phyloP scores from a whole-genome alignment of 345 rosid species.

The Moricandia arvensis region DNA sequence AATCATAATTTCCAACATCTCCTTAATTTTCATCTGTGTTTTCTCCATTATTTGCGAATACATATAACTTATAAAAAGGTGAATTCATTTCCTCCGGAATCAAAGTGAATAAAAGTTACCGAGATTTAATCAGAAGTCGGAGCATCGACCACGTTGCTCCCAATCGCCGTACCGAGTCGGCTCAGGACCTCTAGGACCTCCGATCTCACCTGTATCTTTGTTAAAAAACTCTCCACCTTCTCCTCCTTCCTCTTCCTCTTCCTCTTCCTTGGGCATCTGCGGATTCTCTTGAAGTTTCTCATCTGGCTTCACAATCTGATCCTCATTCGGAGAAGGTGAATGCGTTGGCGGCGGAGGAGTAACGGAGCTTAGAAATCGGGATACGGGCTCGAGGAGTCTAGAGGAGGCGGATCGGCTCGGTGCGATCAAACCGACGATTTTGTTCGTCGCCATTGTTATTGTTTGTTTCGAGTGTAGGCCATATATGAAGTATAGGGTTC shows the following conservation, averaged over 20 bases:
- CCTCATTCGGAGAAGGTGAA: slow-evolving; percentile 15
- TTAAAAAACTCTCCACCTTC: slow-evolving; percentile 51
- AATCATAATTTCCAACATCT: background rate
- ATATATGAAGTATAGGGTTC: background rate
- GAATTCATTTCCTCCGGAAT: background rate
- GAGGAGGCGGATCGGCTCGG: slow-evolving; percentile 18
- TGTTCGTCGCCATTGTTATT: slow-evolving; percentile 31
- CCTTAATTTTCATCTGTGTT: background rate
- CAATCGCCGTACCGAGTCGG: slow-evolving; percentile 97
- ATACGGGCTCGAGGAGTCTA: slow-evolving; percentile 22
- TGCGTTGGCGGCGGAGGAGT: slow-evolving; percentile 11
- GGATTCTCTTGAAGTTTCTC: slow-evolving; percentile 30
- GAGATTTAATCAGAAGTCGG: slow-evolving; percentile 54
- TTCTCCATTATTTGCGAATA: slow-evolving; percentile 3
- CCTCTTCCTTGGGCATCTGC: slow-evolving; percentile 9
- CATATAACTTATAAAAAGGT: background rate
- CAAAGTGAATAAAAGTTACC: background rate
- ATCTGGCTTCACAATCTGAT: slow-evolving; percentile 26
- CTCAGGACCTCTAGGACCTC: slow-evolving; percentile 85
- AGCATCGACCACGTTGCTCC: slow-evolving; percentile 93
- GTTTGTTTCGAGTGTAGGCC: background rate
- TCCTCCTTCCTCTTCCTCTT: slow-evolving; percentile 38
- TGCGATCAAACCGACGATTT: slow-evolving; percentile 18
- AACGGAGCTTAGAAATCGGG: slow-evolving; percentile 29
- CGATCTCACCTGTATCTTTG: slow-evolving; percentile 74